A percentile compares a stretch with the other conserved stretches of the same genome.
These are phyloP conservation scores for Penicillium coffeae DNA, from an alignment of 495 filamentous ascomycete genomes.

Conservation along the genomic window DNA sequence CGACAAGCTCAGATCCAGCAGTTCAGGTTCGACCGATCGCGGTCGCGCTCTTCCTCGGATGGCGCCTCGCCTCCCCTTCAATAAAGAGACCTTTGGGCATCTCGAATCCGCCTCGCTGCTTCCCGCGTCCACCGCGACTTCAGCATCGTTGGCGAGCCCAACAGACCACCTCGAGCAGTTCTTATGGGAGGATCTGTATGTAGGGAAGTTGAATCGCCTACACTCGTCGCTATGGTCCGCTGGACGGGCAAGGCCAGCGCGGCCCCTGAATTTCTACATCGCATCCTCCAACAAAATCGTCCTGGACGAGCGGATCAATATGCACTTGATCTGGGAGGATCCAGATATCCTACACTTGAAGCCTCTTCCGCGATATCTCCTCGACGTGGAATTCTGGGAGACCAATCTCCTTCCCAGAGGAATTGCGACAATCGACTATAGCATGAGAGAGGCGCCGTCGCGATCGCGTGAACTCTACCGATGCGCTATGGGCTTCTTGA, in stretches of 20 bases:
- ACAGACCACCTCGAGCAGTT: neutral
- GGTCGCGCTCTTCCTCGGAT: too few relatives aligned
- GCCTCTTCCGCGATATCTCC: constrained; percentile 40
- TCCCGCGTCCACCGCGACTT: too few relatives aligned
- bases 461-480: constrained; percentile 1
- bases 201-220: constrained; percentile 26
- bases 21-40: too few relatives aligned
- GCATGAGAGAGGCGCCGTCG: too few relatives aligned
- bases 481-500: constrained; percentile 39
- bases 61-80: too few relatives aligned
- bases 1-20: too few relatives aligned
- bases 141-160: too few relatives aligned
- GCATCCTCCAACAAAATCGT: constrained; percentile 39
- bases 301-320: constrained; percentile 37
- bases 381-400: constrained; percentile 39
- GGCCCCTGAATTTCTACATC: constrained; percentile 45
- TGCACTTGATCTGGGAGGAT: constrained; percentile 39
- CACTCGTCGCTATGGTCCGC: constrained; percentile 45
- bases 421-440: too few relatives aligned
- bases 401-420: too few relatives aligned
- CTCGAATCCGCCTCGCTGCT: too few relatives aligned
- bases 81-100: too few relatives aligned
- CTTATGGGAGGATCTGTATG: constrained; percentile 2
- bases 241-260: constrained; percentile 43
- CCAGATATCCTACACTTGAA: constrained; percentile 39